Evolutionary conservation across 2,329 filamentous ascomycete species (phyloP), one percentile per base, ranked within the genome.

Genomic region (Colletotrichum viniferum): DNA sequence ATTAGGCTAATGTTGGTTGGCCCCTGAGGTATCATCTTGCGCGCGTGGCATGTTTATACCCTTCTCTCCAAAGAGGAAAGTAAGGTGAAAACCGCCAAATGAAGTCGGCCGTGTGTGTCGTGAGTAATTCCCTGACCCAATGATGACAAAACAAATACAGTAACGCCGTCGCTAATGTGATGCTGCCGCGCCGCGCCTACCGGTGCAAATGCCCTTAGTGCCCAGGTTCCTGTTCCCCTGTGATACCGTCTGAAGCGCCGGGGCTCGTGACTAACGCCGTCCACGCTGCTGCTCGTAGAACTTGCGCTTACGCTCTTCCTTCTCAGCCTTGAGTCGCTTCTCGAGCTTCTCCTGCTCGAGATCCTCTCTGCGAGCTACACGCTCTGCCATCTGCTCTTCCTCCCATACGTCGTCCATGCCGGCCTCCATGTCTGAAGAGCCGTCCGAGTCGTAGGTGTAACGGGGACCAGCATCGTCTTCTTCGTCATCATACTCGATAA

Each of bases 351-450:
- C 85, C 74, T 94, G 92, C 78, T 91, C 86, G 21, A 90, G 86
- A 79, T 96, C 94, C 81, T 96, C 94, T 62, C 89, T 88, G 60
- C 90, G 90, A 28, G 94, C 94, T 70, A 89, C 87, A 34, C 86
- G 84, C 75, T 93, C 89, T 3, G 94, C 93, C 65, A 86, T 81
- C 62, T 87, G 86, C 82, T 96, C 94, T 82, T 96, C 94, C 43
- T 89, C 86, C 76, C 95, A 93, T 68, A 96, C 90, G 78, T 96
- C 94, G 76, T 92, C 93, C 48, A 93, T 82, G 38, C 93, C 94
- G 3, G 93, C 94, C 82, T 96, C 94, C 93, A 96, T 96, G 79
- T 95, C 94, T 7, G 93, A 95, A 7, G 92, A 94, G 7, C 82
- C 91, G 70, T 94, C 93, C 1, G 91, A 92, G 4, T 87, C 89